Conservation (phyloP, 2,329 filamentous ascomycete species). For the Colletotrichum sp. region DNA sequence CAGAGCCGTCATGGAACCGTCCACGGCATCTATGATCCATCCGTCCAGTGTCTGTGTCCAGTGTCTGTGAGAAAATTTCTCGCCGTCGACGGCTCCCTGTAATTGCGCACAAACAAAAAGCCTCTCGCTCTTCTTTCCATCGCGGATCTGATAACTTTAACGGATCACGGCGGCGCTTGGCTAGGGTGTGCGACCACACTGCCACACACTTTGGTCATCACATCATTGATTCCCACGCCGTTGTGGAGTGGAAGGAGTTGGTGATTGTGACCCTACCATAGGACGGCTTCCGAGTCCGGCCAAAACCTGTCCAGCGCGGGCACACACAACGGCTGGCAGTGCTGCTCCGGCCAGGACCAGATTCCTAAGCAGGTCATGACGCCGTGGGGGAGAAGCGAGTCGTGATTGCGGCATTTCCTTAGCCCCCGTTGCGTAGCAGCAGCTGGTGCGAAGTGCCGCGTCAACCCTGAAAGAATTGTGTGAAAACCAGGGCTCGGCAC, state of each 20-base stretch:
- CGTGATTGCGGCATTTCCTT: constrained; percentile 15
- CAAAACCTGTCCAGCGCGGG: background rate
- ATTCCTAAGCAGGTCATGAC: background rate
- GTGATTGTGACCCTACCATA: background rate
- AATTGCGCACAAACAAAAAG: background rate
- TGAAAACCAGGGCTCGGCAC: background rate
- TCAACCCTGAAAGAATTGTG: background rate
- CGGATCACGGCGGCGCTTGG: background rate
- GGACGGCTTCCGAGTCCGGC: background rate
- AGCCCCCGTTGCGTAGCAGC: background rate
- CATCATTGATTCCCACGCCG: background rate
- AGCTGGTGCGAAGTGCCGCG: constrained; percentile 1
- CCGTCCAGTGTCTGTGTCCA: background rate
- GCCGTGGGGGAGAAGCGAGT: background rate
- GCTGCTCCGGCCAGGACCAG: background rate
- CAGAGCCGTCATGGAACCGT: background rate
- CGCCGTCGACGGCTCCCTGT: background rate
- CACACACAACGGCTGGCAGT: background rate
- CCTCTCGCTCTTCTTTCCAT: background rate
- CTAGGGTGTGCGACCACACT: background rate
- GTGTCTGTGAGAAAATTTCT: background rate
- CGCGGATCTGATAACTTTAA: constrained; percentile 21
- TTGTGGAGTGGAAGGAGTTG: background rate
- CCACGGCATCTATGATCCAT: background rate
- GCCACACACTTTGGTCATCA: background rate